Evolutionary conservation across 2,329 filamentous ascomycete genomes (phyloP), one percentile per base, ranked within the genome.

Genomic region (Botrytis tulipae): DNA sequence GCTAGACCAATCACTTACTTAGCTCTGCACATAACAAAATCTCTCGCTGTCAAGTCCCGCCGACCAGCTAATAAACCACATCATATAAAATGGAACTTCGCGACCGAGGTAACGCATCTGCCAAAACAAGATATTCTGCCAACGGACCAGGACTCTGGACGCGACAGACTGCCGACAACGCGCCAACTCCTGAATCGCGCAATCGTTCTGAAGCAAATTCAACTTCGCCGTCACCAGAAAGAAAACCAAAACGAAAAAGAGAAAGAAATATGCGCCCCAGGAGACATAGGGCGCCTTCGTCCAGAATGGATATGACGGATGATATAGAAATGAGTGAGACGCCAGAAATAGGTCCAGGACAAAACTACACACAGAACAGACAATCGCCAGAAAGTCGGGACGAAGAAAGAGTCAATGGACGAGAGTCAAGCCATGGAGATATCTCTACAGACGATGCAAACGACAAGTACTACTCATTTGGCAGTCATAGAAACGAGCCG

Each of bases 91-190:
- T 69, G 66, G 66, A 69, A 69, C 66, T 69, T 69, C 66, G 66
- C 66, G 48, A 69, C 48, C 66, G 66, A 22, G 46, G 65, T 32
- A 57, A 22, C n/a, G 16, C 37, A 12, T 57, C 48, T 32, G n/a
- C 48, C 48, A 69, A 69, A 69, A 69, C 48, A 69, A 51, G 66
- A 57, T 59, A 69, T 42, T 69, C 66, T 32, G 66, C 66, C 35
- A 57, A 69, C 48, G 66, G 66, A 25, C 66, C 66, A 42, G 66
- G 66, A 42, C 66, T 69, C 18, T 69, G 66, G 66, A 69, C 66
- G 16, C 48, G 66, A 57, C 37, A 4, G 51, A 37, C 51, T 42
- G 18, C n/a, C 8, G 37, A 42, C 7, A 57, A 57, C 25, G 25
- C 35, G 35, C 37, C 48, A 57, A 57, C 51, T 57, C 48, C 66